Conservation (phyloP, 2,329 filamentous ascomycete genomes). For the Trichoderma cornu-damae region DNA sequence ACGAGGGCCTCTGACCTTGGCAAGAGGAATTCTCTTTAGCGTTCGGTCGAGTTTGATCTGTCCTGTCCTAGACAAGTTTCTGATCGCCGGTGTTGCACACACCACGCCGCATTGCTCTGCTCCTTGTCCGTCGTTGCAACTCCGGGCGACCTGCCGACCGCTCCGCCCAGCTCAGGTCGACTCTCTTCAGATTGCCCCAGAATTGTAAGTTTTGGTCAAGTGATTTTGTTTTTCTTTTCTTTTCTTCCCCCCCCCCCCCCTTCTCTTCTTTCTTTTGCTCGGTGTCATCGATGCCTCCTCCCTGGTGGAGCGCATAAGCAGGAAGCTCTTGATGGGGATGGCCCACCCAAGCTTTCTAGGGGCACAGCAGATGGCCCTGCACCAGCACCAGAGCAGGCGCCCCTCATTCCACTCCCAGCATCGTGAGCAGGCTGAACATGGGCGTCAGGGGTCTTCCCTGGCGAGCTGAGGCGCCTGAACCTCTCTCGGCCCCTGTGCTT, state of each 20-base stretch:
- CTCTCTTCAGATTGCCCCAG: background rate
- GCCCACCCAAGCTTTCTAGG: background rate
- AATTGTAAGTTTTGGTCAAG: background rate
- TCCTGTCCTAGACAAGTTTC: conserved; percentile 8
- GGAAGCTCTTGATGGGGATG: background rate
- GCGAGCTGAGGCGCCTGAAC: conserved; percentile 16
- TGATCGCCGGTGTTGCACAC: conserved; percentile 13
- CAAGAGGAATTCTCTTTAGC: background rate
- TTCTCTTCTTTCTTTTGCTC: background rate
- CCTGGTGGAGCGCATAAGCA: background rate
- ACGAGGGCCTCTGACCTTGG: background rate
- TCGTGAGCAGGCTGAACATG: background rate
- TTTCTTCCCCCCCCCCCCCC: background rate
- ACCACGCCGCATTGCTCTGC: conserved; percentile 1
- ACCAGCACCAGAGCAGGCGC: background rate
- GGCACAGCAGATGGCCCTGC: background rate
- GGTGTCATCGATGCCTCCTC: background rate
- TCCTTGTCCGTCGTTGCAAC: background rate
- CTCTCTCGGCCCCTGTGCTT: background rate
- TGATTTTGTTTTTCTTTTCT: background rate
- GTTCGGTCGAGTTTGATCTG: conserved; percentile 5
- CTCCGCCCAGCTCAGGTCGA: background rate
- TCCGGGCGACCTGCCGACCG: background rate
- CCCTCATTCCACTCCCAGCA: background rate
- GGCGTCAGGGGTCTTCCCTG: conserved; percentile 12